Base-by-base conservation (phyloP, 345 rosid species). In the Cardiospermum halicacabum region DNA sequence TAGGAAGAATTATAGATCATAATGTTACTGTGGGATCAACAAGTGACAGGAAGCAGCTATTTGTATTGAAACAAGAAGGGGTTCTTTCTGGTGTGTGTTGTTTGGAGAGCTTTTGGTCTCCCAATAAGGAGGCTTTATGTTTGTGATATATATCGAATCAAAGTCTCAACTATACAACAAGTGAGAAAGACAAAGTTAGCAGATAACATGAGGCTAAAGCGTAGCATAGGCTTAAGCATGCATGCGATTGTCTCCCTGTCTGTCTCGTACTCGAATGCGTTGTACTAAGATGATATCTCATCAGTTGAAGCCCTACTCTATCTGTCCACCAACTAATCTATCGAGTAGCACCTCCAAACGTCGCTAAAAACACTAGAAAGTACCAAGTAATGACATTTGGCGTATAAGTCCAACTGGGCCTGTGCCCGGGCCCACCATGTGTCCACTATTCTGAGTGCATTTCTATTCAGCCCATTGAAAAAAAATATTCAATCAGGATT, bases 361-460 rank as follows among this genome's bases (percentile, higher is more conserved):
- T 6, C 18, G 31, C 36, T 37, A 30, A 53, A 54, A 28, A 16
- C 68, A 16, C 36, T 36, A 16, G 40, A 65, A 9, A 36, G n/a
- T 21, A 25, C 5, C 9, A 51, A 40, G 18, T 53, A 26, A 18
- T 2, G 10, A 54, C 51, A 40, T 16, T 34, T 19, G 9, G 9
- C 5, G 47, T 13, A 60, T 57, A 47, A 22, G 24, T 58, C 50
- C 75, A 72, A 56, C 32, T 61, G 60, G 69, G 65, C 51, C 30
- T 62, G 54, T 60, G 59, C 26, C 72, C 76, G 54, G 65, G 59
- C 26, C 72, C 76, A 62, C 65, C 72, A 73, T 47, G 65, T 73
- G 69, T 49, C n/a, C 19, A 11, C 1, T 18, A 12, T 28, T 16
- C 19, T 4, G 7, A 24, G 58, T 53, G 50, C 58, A 15, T 8